Conservation (phyloP, 805 yeast species). For the Zygoascus biomembranicola region DNA sequence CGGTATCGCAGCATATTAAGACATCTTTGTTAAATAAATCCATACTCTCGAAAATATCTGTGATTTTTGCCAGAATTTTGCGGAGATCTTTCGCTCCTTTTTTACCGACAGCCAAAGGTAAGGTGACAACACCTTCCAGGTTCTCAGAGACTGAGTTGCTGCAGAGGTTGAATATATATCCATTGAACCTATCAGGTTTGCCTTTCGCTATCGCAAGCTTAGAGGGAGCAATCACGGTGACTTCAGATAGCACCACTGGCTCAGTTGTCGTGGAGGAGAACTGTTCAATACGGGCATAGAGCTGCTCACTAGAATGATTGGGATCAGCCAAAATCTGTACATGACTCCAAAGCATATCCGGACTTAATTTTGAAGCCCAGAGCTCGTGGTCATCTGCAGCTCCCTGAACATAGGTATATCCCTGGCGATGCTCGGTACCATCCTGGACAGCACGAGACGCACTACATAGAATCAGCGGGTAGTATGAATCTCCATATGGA, state of each 20-base stretch:
- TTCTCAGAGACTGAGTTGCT: not conserved
- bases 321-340: slow-evolving; percentile 13
- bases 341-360: slow-evolving; percentile 49
- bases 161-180: not conserved
- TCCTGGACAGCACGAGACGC: slow-evolving; percentile 57
- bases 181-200: not conserved
- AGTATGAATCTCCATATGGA: slow-evolving; percentile 23
- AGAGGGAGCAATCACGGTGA: slow-evolving; percentile 3
- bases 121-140: not conserved
- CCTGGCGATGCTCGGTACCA: slow-evolving; percentile 40
- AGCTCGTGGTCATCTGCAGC: slow-evolving; percentile 92
- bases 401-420: slow-evolving; percentile 72
- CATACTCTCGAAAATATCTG: slow-evolving; percentile 21
- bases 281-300: slow-evolving; percentile 10
- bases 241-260: not conserved
- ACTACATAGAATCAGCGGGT: slow-evolving; percentile 47
- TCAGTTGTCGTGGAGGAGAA: not conserved
- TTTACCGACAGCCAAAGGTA: slow-evolving; percentile 34
- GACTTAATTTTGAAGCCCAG: slow-evolving; percentile 58
- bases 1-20: slow-evolving; percentile 52
- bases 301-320: slow-evolving; percentile 7
- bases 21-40: slow-evolving; percentile 19
- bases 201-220: slow-evolving; percentile 9
- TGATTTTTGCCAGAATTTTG: slow-evolving; percentile 36
- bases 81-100: slow-evolving; percentile 61